Evolutionary conservation across 1,284 basidiomycete species (phyloP), one percentile per base, ranked within the genome.

Genomic region (Porodaedalea pini): DNA sequence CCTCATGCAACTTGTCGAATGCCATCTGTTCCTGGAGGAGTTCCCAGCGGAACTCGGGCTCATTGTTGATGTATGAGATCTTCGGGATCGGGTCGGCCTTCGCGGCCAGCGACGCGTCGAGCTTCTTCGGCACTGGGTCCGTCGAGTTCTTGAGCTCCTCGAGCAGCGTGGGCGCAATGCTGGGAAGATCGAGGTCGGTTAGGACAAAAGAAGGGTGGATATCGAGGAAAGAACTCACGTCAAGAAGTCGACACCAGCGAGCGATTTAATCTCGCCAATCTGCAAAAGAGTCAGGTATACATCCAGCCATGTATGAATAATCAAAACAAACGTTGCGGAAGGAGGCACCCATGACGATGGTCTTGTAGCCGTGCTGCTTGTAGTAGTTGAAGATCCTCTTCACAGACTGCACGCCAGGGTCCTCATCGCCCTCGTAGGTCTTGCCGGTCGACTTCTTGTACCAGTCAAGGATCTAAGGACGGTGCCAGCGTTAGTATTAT

Each of bases 301-400:
- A 49, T 17, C 17, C 17, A 34, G 25, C 37, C 23, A 19, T 58
- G 17, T 39, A 59, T 65, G 64, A 29, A 44, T 11, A 27, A 17
- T 2, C 27, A 7, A 40, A 43, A 76, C 83, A 52, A 66, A 92
- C 87, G 79, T 96, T 96, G 71, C 94, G 90, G 94, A 99, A 99
- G 55, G 94, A 97, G 62, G 96, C 96, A 73, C 96, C 96, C 96
- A 99, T 99, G 73, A 99, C 95, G 73, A 98, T 98, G 66, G 96
- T 99, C 71, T 95, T 94, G 86, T 98, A 98, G 63, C 85, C 83
- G 78, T 99, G 84, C 75, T 97, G 94, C 82, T 99, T 99, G 87
- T 98, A 99, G 82, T 98, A 98, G 82, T 94, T 92, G 86, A 90
- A 99, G 79, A 98, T 99, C 75, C 83, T 89, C 80, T 91, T 88